A percentile compares a stretch with the other conserved stretches of the same genome.
These are phyloP conservation scores for Asterionellopsis glacialis DNA, from an alignment of 108 stramenopile genomes.

Conservation along the genomic window DNA sequence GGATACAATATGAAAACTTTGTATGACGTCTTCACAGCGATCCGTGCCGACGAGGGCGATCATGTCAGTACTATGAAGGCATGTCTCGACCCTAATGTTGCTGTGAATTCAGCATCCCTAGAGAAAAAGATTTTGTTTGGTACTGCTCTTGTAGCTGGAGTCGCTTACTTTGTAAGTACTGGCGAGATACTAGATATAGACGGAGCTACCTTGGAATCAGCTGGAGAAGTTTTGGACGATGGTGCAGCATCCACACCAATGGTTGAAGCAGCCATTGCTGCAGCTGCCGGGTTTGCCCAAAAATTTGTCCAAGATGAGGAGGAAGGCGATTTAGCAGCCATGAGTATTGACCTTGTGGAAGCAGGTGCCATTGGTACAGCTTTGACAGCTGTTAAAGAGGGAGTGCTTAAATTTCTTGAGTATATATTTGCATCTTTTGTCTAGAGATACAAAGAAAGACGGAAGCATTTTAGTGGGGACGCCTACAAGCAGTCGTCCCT, in stretches of 20 bases:
- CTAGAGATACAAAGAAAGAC: too few relatives aligned
- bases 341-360: background rate
- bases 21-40: constrained; percentile 78
- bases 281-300: background rate
- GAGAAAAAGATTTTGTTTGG: constrained; percentile 9
- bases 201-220: background rate
- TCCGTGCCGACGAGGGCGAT: constrained; percentile 84
- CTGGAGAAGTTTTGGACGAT: constrained; percentile 2
- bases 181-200: background rate
- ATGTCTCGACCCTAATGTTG: constrained; percentile 17
- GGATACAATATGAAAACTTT: constrained; percentile 42
- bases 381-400: background rate
- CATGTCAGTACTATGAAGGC: constrained; percentile 64
- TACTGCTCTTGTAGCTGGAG: constrained; percentile 3
- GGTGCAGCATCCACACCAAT: background rate
- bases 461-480: too few relatives aligned
- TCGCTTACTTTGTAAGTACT: background rate
- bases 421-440: background rate
- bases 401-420: background rate
- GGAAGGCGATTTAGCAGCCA: background rate
- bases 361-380: background rate
- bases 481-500: too few relatives aligned
- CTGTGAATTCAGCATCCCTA: constrained; percentile 10
- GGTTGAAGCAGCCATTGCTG: constrained; percentile 3
- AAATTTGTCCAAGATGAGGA: constrained; percentile 3